These are phyloP conservation scores for Boletus subparvulus DNA, from an alignment of 768 basidiomycete species.

Conservation along the genomic window DNA sequence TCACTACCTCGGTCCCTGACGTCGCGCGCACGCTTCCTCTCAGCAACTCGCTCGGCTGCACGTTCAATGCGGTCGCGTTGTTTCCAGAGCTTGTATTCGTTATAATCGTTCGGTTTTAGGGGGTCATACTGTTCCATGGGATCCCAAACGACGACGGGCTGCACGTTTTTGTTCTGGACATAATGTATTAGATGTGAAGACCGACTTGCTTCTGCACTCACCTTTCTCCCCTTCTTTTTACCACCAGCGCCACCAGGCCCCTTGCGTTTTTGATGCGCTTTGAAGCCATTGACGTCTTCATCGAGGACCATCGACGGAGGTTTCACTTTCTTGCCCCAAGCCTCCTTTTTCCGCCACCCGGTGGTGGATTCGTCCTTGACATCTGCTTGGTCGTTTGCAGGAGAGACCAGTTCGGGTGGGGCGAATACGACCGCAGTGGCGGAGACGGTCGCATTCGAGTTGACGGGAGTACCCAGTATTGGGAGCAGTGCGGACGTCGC, in stretches of 20 bases:
- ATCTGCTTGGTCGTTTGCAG: constrained; percentile 26
- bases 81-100: constrained; percentile 83
- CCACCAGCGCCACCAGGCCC: constrained; percentile 44
- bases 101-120: constrained; percentile 82
- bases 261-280: constrained; percentile 52
- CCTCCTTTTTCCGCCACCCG: constrained; percentile 47
- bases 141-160: constrained; percentile 64
- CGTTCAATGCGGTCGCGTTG: constrained; percentile 73
- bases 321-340: constrained; percentile 88
- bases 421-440: constrained; percentile 70
- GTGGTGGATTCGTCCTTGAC: constrained; percentile 28
- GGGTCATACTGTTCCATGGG: constrained; percentile 80
- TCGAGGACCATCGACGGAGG: constrained; percentile 90
- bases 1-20: constrained; percentile 48
- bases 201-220: constrained; percentile 24
- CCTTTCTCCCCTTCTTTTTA: constrained; percentile 61
- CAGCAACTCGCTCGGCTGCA: constrained; percentile 57
- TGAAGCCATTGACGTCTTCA: constrained; percentile 86
- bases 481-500: constrained; percentile 36
- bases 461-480: constrained; percentile 30
- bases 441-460: constrained; percentile 37
- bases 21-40: constrained; percentile 57
- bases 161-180: constrained; percentile 59
- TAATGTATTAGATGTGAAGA: constrained; percentile 1
- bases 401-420: constrained; percentile 54